Base-by-base conservation (phyloP, 2,329 filamentous ascomycete species). In the Alternaria infectoria region DNA sequence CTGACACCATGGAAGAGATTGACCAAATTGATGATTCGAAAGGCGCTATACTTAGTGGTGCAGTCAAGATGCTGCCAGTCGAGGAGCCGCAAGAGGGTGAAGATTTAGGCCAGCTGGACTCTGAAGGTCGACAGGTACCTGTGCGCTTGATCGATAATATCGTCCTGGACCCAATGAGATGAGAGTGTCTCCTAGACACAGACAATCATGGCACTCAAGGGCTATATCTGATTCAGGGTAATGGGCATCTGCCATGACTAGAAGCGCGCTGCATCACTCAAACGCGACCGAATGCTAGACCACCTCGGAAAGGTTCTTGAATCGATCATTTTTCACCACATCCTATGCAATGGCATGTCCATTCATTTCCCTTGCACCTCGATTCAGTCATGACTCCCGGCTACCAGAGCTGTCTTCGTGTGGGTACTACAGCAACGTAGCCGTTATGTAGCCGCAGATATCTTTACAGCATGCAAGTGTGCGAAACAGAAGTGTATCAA, bases 111-210 rank as follows among this genome's bases (percentile, higher is more conserved):
- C 90, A 93, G 69, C 79, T 84, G 28, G 88, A 87, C 5, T 80
- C 94, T 25, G 93, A 93, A 4, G 88, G 87, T 59, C 90, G 89
- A 4, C 90, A 90, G 2, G 92, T 92, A 15, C 79, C 89, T 1
- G 96, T 99, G 51, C 86, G 96, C 65, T 82, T 99, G 80, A 97
- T 99, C 78, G 96, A 99, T 77, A 99, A 99, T 75, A 90, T 98
- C 68, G 90, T 97, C n/a, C 61, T 84, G 46, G 68, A 76, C 44
- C 75, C 77, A 32, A 62, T 72, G 47, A 61, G 62, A 65, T 69
- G 30, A 64, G 32, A 40, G 46, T 4, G 17, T 52, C 19, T n/a
- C 19, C 5, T n/a, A 6, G 6, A 36, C 23, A 12, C 5, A n/a
- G 13, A 6, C n/a, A 13, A 21, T 40, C 13, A 40, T 25, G 30